Base-by-base conservation (phyloP, 1,284 basidiomycete species). In the Ustilago sp. region DNA sequence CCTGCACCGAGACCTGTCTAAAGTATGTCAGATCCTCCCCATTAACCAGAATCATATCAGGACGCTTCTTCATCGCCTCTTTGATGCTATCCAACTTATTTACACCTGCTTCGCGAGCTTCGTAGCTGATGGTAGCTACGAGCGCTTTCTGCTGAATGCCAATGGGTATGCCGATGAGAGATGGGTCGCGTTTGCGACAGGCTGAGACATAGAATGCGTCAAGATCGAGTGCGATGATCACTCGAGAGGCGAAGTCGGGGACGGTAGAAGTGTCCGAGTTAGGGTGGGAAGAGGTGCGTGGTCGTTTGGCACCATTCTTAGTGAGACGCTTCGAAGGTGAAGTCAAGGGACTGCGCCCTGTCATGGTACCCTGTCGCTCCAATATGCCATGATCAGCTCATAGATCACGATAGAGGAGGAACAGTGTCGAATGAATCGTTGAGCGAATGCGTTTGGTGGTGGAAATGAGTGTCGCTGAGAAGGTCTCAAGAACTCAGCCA, bases 111-210 rank as follows among this genome's bases (percentile, higher is more conserved):
- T 81, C 86, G 15, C 87, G 68, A 0, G 87, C 87, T 79, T 87
- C 87, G 51, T 87, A 87, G 38, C 73, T 79, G 64, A 82, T 79
- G 17, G 87, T 87, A 2, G 87, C 87, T 6, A 87, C 79, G n/a
- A 87, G 80, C 4, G 76, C 79, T 79, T 87, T 87, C 59, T 87
- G 87, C 66, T 86, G 82, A 56, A 87, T 84, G 1, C 87, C 87
- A 28, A 87, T 80, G 4, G 87, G 86, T 34, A 82, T 79, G 19
- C 85, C 84, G 5, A 77, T 48, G 8, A 87, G 82, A 3, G 74
- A 53, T 0, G 87, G 86, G 55, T 87, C 79, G 32, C 81, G 77
- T 9, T 84, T 76, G 11, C 87, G 79, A 32, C 85, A 85, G 15
- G 84, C 84, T n/a, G 83, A 82, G 38, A 85, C 86, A 59, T 86